Percentiles rank a stretch among this genome's conserved stretches.
These are phyloP conservation scores for Annulohypoxylon truncatum DNA, from an alignment of 2,329 filamentous ascomycete genomes.

Conservation along the genomic window DNA sequence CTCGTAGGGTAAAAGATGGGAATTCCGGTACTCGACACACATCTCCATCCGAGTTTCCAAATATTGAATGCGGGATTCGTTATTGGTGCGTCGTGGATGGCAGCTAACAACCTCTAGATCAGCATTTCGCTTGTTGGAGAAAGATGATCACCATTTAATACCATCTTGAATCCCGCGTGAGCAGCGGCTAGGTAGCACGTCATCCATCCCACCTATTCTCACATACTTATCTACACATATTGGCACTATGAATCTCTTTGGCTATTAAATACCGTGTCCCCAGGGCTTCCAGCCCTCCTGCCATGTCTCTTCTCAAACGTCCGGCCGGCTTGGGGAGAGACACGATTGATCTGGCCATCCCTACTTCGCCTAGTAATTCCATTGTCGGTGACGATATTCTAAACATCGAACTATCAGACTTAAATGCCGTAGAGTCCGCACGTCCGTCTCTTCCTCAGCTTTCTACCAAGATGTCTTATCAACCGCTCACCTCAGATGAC, in stretches of 20 bases:
- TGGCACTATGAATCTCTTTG: constrained; percentile 17
- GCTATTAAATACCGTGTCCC: constrained; percentile 30
- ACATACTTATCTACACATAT: constrained; percentile 29
- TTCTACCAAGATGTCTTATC: constrained; percentile 40
- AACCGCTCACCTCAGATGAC: constrained; percentile 34
- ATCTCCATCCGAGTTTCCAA: constrained; percentile 26
- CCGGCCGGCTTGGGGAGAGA: constrained; percentile 7
- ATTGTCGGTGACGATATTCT: background rate
- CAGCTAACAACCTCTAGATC: constrained; percentile 22
- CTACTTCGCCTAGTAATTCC: constrained; percentile 16
- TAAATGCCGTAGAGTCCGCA: constrained; percentile 13
- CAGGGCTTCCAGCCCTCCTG: constrained; percentile 4
- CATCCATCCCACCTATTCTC: constrained; percentile 40
- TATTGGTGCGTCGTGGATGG: constrained; percentile 11
- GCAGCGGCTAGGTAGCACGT: constrained; percentile 34
- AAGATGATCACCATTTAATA: constrained; percentile 17
- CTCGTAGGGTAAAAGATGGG: constrained; percentile 10
- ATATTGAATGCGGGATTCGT: constrained; percentile 11
- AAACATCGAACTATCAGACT: constrained; percentile 31
- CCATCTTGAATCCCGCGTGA: constrained; percentile 32
- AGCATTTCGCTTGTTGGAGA: constrained; percentile 14
- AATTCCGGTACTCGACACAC: constrained; percentile 5
- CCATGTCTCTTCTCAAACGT: constrained; percentile 25
- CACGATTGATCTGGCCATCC: constrained; percentile 6
- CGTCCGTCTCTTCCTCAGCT: constrained; percentile 14